These are phyloP conservation scores for Cenococcum geophilum DNA, from an alignment of 495 filamentous ascomycete species.

Conservation along the genomic window DNA sequence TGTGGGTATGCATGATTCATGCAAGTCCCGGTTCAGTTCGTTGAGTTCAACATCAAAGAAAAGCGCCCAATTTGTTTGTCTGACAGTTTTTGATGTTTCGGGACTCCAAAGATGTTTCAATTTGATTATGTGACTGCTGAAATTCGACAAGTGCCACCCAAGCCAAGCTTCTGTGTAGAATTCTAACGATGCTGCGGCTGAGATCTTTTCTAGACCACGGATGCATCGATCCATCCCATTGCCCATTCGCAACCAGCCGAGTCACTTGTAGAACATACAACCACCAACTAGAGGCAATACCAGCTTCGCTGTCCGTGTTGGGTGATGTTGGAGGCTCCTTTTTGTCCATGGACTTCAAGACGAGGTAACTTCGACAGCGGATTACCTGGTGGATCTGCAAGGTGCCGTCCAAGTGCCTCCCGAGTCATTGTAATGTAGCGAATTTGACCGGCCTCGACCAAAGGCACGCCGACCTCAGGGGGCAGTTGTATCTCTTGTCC, in stretches of 20 bases:
- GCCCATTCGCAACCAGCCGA: neutral
- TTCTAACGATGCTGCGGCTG: neutral
- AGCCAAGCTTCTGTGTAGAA: neutral
- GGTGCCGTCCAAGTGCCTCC: neutral
- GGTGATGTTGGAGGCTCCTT: neutral
- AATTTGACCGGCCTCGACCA: neutral
- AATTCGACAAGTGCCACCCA: neutral
- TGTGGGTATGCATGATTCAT: neutral
- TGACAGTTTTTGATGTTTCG: neutral
- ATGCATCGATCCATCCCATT: neutral
- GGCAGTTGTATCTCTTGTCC: neutral
- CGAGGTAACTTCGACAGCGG: neutral
- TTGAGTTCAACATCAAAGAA: neutral
- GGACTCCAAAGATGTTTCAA: neutral
- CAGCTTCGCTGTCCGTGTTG: neutral
- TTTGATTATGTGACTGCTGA: neutral
- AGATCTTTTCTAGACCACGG: neutral
- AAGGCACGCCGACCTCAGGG: neutral
- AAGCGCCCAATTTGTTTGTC: neutral
- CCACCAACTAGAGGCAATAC: neutral
- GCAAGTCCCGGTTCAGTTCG: neutral
- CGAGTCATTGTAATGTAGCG: neutral
- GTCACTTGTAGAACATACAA: neutral
- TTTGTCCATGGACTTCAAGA: neutral
- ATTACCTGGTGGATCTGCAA: neutral